Evolutionary conservation across 768 basidiomycete genomes (phyloP), one percentile per base, ranked within the genome.

Genomic region (Russula brevipes): DNA sequence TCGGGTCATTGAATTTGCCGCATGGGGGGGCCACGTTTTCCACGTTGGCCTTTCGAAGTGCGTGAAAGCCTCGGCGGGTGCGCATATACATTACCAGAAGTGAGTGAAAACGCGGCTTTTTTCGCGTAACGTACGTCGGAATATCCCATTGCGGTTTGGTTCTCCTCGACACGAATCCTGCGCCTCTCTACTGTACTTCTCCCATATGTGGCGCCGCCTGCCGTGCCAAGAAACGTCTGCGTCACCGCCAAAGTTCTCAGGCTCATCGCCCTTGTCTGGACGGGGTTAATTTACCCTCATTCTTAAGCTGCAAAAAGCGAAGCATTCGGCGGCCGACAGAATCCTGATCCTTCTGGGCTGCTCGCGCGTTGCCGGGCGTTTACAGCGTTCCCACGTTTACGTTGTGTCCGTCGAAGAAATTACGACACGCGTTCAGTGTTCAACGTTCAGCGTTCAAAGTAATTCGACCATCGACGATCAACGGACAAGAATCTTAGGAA

Each of bases 61-160:
- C 47, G 31, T 56, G 47, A 61, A 61, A 33, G 44, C 59, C 44
- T 19, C n/a, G 39, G 47, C 19, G 44, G 24, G 41, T 8, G 8
- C 35, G n/a, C 45, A 31, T 53, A 47, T 24, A 24, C 24, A 24
- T 24, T 24, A 24, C 38, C 31, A 42, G 46, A 35, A 39, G 12
- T 24, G 24, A 24, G 24, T 24, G 24, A 39, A 31, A 39, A 19
- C 31, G 39, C 45, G 19, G 31, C 44, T 19, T 41, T 53, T 59
- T 24, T 24, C 36, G 57, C 45, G 52, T 63, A 36, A 59, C 38
- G 17, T 63, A 55, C 41, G 16, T 60, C 63, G 54, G 52, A 64
- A 33, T 14, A 12, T 33, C 47, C 56, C 44, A 53, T 57, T 30
- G 44, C 10, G 33, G 24, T 59, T 54, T 45, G 36, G 45, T 49